Base-by-base conservation (phyloP, 352 stramenopile genomes). In the Phytophthora cactorum region DNA sequence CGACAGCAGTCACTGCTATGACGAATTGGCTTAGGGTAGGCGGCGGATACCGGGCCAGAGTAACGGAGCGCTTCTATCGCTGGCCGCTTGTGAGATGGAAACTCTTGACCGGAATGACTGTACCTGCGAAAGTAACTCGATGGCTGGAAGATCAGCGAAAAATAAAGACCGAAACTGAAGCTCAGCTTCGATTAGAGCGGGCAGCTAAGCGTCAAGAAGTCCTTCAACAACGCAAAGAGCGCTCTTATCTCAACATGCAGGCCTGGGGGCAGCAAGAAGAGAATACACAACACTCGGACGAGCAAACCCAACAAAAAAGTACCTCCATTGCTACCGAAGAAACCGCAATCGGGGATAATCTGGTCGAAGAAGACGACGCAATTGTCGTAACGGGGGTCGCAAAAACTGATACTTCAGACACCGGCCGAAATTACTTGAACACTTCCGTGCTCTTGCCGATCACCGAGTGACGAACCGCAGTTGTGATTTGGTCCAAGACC, bases 21-120 rank as follows among this genome's bases (percentile, higher is more conserved):
- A 57, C 22, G 9, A 76, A 68, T 46, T 91, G 82, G 82, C 58
- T 89, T 5, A 59, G 47, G n/a, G 29, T 11, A 3, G 63, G 68
- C 29, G 66, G 66, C 7, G 68, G 66, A 44, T 91, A 91, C 52
- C 44, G 61, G 2, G 69, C 78, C 12, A 71, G 80, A 15, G 75
- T 88, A 14, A 32, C 67, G 1, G 72, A 87, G 29, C 72, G 81
- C 36, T 91, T 77, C 44, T 72, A 70, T 44, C 55, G 41, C 5
- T 91, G 82, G 82, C 81, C 82, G 10, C 55, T 86, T n/a, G 77
- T 79, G 31, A 58, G 82, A 34, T 91, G 82, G 82, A 88, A 84
- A 38, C 45, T 91, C 10, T 74, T 91, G 9, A 84, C 80, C 3
- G 59, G 86, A 6, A 61, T 63, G n/a, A 43, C 44, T 15, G 62